Evolutionary conservation across 192 early-diverging fungal species (phyloP).

Genomic region (Backusella psychrophila): DNA sequence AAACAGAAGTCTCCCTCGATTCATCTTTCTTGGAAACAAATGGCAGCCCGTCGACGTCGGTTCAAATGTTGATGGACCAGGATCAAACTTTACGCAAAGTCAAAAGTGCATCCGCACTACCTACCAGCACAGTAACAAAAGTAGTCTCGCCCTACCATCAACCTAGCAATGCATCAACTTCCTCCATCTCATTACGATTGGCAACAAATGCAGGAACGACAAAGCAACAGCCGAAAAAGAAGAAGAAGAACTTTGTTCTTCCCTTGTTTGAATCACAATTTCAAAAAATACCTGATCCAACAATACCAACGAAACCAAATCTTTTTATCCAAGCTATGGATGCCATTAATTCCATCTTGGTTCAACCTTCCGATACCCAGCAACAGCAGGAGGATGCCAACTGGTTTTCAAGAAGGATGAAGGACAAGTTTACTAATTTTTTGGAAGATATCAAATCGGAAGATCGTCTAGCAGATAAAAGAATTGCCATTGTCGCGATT

Average conservation of each 20-base stretch:
- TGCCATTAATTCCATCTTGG: not conserved
- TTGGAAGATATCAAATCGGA: conserved; percentile 12
- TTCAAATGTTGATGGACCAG: not conserved
- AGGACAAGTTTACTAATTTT: not conserved
- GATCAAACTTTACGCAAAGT: not conserved
- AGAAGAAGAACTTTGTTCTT: conserved; percentile 22
- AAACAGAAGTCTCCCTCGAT: not conserved
- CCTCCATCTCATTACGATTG: not conserved
- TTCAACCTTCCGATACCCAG: not conserved
- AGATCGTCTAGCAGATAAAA: conserved; percentile 37
- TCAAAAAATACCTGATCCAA: not conserved
- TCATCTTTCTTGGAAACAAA: not conserved
- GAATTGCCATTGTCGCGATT: conserved; percentile 78
- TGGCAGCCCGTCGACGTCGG: not conserved
- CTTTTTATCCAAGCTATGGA: conserved; percentile 3
- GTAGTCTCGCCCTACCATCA: not conserved
- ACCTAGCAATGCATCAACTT: not conserved
- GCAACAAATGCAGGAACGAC: not conserved
- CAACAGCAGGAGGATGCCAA: conserved; percentile 2
- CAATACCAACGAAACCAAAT: not conserved
- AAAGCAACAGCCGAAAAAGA: not conserved
- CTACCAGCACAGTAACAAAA: not conserved
- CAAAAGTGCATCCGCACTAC: not conserved
- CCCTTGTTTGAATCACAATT: conserved; percentile 34
- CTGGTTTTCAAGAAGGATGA: conserved; percentile 1